Evolutionary conservation across 2,329 filamentous ascomycete genomes (phyloP), one percentile per base, ranked within the genome.

Genomic region (Stagonosporopsis chrysanthemi): DNA sequence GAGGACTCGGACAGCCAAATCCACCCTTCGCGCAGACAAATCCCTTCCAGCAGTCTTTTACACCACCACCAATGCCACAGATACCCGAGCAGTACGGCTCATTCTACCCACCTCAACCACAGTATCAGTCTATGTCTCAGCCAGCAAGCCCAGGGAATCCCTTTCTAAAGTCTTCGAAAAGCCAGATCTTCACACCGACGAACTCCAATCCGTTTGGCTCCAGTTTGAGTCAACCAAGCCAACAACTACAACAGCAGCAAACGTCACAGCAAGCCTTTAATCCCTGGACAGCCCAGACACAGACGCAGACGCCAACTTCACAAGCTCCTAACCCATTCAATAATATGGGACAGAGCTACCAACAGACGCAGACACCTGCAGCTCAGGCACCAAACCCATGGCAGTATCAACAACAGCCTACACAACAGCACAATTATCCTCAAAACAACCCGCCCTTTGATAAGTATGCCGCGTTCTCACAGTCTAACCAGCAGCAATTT

Each of bases 1-100:
- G 90, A 51, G 90, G 86, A 22, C 83, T 63, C 58, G 77, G 75
- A 11, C 61, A 75, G 75, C 81, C 80, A 19, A 69, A 56, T 23
- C 71, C 72, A 8, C 73, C 72, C 29, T 75, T 71, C 29, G 68
- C 69, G 5, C 73, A 74, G 52, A 73, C 69, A 28, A 79, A 79
- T 56, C 77, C 77, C 3, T 79, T 77, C 57, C 70, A 75, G 38
- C 75, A 78, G 31, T 72, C 76, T 6, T 77, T 77, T 36, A 76
- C 75, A 24, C 75, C 77, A 23, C 77, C 77, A 33, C 75, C 77
- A 6, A 74, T 78, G 64, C 75, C 77, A 31, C 75, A 77, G 49
- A 72, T 77, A 64, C 71, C 75, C 35, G 71, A 71, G 42, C 75
- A 77, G 43, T 77, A 77, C 56, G 68, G 61, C 49, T 66, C 72